A percentile compares a stretch with the other conserved stretches of the same genome.
Conservation (phyloP, 2,329 filamentous ascomycete genomes). For the Aspergillus sp. region DNA sequence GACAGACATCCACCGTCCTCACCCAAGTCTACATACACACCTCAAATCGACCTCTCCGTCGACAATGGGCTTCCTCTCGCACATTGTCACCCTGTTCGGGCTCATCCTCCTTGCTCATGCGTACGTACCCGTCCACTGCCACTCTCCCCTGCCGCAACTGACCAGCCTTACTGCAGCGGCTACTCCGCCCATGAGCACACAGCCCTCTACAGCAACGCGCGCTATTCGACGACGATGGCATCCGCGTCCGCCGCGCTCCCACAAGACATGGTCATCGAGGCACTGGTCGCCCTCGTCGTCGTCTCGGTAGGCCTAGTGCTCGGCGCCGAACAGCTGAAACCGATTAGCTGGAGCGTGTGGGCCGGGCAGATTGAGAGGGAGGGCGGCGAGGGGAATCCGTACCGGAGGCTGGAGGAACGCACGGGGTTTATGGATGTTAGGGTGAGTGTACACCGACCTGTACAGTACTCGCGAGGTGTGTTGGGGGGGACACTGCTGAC, state of each 20-base stretch:
- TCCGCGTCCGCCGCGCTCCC: constrained; percentile 55
- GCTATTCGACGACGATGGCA: constrained; percentile 27
- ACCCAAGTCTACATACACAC: too few relatives aligned
- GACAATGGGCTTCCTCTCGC: constrained; percentile 62
- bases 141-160: background rate
- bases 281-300: constrained; percentile 67
- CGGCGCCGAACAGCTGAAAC: constrained; percentile 66
- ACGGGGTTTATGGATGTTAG: constrained; percentile 82
- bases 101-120: constrained; percentile 74
- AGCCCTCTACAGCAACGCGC: constrained; percentile 54
- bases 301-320: constrained; percentile 76
- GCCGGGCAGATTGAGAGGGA: constrained; percentile 61
- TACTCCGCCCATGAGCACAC: constrained; percentile 95
- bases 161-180: constrained; percentile 50
- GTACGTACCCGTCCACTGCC: constrained; percentile 47
- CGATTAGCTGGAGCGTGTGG: constrained; percentile 79
- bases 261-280: constrained; percentile 79
- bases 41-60: constrained; percentile 1
- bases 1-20: constrained; percentile 11
- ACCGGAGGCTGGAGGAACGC: constrained; percentile 65
- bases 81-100: constrained; percentile 62
- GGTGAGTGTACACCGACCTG: constrained; percentile 36
- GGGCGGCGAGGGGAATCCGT: constrained; percentile 65
- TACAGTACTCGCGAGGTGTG: constrained; percentile 1
- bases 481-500: constrained; percentile 1